Evolutionary conservation across 352 stramenopile species (phyloP).

Genomic region (Phytophthora pini): DNA sequence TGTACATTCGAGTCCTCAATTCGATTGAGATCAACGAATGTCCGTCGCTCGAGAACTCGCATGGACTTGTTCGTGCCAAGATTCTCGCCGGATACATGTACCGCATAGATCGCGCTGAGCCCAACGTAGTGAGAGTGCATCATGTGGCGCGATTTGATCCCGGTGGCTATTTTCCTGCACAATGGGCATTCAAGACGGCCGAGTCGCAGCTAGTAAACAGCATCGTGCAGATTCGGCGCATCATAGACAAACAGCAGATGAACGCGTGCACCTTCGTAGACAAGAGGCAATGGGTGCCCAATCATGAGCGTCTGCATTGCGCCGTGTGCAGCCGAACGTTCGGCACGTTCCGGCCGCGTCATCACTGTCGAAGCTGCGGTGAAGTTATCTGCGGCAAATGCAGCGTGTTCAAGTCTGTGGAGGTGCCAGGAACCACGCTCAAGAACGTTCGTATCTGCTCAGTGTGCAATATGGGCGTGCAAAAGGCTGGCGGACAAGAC

Average conservation of each 20-base stretch:
- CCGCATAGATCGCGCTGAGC: conserved; percentile 73
- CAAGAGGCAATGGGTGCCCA: conserved; percentile 83
- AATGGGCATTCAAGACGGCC: conserved; percentile 85
- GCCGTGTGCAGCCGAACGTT: conserved; percentile 79
- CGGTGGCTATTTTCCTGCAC: conserved; percentile 77
- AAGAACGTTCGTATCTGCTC: conserved; percentile 88
- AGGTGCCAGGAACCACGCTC: conserved; percentile 81
- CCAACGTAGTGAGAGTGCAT: conserved; percentile 73
- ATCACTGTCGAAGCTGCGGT: conserved; percentile 89
- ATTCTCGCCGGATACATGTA: conserved; percentile 84
- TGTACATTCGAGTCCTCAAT: conserved; percentile 83
- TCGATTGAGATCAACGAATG: conserved; percentile 86
- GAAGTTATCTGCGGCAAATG: conserved; percentile 91
- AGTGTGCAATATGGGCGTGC: conserved; percentile 87
- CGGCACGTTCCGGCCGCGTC: conserved; percentile 78
- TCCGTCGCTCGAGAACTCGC: conserved; percentile 84
- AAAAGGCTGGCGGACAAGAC: conserved; percentile 48
- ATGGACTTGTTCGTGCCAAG: conserved; percentile 86
- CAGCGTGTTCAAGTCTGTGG: conserved; percentile 81
- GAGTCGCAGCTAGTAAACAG: conserved; percentile 82
- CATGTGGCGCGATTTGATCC: conserved; percentile 83
- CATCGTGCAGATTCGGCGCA: conserved; percentile 79
- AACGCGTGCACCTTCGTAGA: conserved; percentile 87
- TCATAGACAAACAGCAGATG: conserved; percentile 90
- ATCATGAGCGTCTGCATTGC: conserved; percentile 74